Evolutionary conservation across 2,329 filamentous ascomycete species (phyloP).

Genomic region (Pezicula rhizophila): DNA sequence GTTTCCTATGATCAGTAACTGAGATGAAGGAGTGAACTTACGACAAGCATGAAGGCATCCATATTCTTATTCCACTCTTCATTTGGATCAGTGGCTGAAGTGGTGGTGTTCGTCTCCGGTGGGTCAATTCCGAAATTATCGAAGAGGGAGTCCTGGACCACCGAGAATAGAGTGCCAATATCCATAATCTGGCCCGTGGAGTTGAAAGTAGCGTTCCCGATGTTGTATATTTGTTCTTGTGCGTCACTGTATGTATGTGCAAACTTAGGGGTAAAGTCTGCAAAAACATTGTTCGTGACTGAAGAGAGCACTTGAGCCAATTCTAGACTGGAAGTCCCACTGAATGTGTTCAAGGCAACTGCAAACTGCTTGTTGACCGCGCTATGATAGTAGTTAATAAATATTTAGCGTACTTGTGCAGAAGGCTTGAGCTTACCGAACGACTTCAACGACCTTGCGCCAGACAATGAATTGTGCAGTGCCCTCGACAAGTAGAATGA

Average conservation of each 20-base stretch:
- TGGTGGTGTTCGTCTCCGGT: neutral
- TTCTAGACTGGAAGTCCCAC: neutral
- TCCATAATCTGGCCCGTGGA: slow-evolving; percentile 4
- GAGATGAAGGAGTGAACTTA: slow-evolving; percentile 2
- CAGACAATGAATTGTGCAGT: slow-evolving; percentile 4
- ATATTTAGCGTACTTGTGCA: neutral
- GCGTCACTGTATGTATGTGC: slow-evolving; percentile 5
- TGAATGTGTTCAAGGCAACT: neutral
- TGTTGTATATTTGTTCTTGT: slow-evolving; percentile 2
- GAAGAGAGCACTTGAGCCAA: neutral
- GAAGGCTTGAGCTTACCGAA: neutral
- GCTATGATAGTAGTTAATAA: neutral
- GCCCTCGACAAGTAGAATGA: slow-evolving; percentile 49
- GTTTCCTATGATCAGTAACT: neutral
- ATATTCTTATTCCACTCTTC: slow-evolving; percentile 13
- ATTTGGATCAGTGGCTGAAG: slow-evolving; percentile 5
- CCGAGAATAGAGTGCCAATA: slow-evolving; percentile 8
- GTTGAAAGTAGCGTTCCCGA: slow-evolving; percentile 10
- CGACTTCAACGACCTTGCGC: neutral
- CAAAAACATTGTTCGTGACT: neutral
- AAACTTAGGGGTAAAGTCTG: slow-evolving; percentile 6
- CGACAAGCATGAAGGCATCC: slow-evolving; percentile 12
- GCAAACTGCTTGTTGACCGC: neutral
- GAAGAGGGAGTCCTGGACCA: slow-evolving; percentile 16
- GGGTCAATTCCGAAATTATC: slow-evolving; percentile 12